These are phyloP conservation scores for Furcasterigmium furcatum DNA, from an alignment of 2,329 filamentous ascomycete genomes.

Conservation along the genomic window DNA sequence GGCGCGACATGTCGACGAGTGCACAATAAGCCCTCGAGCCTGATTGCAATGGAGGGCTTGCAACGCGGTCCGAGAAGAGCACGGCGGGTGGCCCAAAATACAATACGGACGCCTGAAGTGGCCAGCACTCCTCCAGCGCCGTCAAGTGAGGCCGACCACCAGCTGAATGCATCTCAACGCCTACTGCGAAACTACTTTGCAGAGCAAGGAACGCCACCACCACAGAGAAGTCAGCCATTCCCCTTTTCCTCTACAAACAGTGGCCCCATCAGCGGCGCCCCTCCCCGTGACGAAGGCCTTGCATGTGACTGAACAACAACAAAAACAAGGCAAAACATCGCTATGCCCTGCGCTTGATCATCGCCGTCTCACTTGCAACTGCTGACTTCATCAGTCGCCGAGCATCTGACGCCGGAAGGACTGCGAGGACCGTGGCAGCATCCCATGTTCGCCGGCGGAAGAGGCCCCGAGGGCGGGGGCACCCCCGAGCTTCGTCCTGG, in stretches of 20 bases:
- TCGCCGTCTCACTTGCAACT: neutral
- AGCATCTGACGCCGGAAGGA: neutral
- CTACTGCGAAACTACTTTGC: slow-evolving; percentile 2
- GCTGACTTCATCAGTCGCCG: neutral
- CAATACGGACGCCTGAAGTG: neutral
- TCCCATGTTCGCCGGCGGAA: neutral
- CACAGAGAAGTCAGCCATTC: neutral
- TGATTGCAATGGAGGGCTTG: slow-evolving; percentile 1
- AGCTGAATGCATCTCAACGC: slow-evolving; percentile 1
- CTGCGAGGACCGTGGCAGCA: neutral
- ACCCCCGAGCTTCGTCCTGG: neutral
- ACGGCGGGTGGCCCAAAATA: slow-evolving; percentile 2
- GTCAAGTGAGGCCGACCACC: neutral
- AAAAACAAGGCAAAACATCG: too few relatives aligned
- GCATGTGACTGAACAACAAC: too few relatives aligned
- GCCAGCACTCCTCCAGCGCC: slow-evolving; percentile 1
- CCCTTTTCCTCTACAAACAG: neutral
- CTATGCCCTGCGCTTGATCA: too few relatives aligned
- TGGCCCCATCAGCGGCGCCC: too few relatives aligned
- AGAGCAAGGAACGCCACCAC: neutral
- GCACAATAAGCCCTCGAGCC: neutral
- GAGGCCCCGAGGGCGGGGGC: neutral
- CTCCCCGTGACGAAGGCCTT: too few relatives aligned
- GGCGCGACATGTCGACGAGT: neutral
- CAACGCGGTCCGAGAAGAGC: slow-evolving; percentile 3